phyloP scores from a whole-genome alignment of 192 early-diverging fungal species.

The Coemansia sp. region DNA sequence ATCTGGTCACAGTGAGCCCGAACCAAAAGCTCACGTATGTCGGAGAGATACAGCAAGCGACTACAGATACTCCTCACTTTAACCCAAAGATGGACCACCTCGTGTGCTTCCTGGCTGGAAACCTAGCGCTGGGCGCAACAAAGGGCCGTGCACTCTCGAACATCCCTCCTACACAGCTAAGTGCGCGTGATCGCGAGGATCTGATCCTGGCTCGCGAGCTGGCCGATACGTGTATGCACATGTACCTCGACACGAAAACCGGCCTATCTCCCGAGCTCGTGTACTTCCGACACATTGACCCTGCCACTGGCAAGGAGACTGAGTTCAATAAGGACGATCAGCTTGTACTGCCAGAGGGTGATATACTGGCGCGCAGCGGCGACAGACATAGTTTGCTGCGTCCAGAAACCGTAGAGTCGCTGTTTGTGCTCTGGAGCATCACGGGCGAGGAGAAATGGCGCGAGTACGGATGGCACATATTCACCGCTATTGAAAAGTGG shows the following conservation, averaged over 20 bases:
- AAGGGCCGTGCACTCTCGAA: slow-evolving; percentile 22
- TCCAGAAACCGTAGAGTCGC: slow-evolving; percentile 87
- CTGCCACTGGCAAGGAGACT: neutral
- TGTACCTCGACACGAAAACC: slow-evolving; percentile 79
- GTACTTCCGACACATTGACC: slow-evolving; percentile 17
- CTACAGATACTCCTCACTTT: slow-evolving; percentile 49
- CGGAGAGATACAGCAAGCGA: slow-evolving; percentile 57
- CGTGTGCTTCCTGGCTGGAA: slow-evolving; percentile 81
- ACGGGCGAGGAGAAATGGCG: slow-evolving; percentile 82
- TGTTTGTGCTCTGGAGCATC: slow-evolving; percentile 82
- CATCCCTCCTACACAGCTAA: slow-evolving; percentile 8
- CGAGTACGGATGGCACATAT: slow-evolving; percentile 79
- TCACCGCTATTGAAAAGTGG: slow-evolving; percentile 80
- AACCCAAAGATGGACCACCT: slow-evolving; percentile 87
- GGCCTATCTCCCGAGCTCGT: slow-evolving; percentile 69
- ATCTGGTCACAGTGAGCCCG: slow-evolving; percentile 24
- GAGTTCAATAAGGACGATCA: slow-evolving; percentile 13
- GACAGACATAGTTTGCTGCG: slow-evolving; percentile 67
- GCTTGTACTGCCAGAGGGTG: slow-evolving; percentile 26
- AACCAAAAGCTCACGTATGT: slow-evolving; percentile 29
- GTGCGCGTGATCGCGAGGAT: slow-evolving; percentile 58
- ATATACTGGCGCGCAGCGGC: slow-evolving; percentile 18
- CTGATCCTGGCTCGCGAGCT: slow-evolving; percentile 82
- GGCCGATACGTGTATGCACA: slow-evolving; percentile 76
- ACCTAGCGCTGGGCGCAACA: slow-evolving; percentile 52